A percentile compares a stretch with the other conserved stretches of the same genome.
These are phyloP conservation scores for Fusarium annulatum DNA, from an alignment of 2,329 filamentous ascomycete species.

Conservation along the genomic window DNA sequence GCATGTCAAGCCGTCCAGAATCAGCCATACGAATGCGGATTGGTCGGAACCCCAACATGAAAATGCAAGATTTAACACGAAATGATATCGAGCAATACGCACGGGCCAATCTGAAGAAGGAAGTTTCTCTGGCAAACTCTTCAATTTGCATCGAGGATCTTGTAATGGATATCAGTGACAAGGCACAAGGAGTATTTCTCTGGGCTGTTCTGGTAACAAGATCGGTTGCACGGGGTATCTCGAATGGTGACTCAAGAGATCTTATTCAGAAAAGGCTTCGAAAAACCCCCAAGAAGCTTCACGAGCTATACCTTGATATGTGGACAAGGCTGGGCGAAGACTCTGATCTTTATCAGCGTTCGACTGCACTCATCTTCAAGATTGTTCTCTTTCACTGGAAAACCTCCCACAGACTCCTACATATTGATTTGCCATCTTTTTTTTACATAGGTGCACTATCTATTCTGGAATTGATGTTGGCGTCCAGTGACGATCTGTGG, in stretches of 20 bases:
- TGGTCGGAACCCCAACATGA: accelerated
- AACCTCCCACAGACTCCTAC: no score
- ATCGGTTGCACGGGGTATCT: accelerated
- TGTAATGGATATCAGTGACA: accelerated
- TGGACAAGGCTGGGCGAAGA: not conserved
- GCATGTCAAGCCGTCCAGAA: not conserved
- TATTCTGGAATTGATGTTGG: no score
- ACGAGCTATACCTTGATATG: not conserved
- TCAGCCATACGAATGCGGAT: accelerated
- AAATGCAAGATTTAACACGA: not conserved
- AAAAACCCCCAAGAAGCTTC: accelerated
- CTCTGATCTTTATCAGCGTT: no score
- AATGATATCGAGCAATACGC: accelerated
- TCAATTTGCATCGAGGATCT: accelerated
- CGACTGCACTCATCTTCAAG: no score
- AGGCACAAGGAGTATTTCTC: accelerated
- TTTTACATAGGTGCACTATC: no score
- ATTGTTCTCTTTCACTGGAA: no score
- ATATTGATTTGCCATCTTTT: no score
- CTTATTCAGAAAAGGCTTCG: accelerated
- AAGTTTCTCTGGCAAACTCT: no score
- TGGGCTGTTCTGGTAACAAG: not conserved
- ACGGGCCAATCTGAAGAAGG: no score
- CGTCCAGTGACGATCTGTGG: no score
- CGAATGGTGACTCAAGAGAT: accelerated